Conservation (phyloP, 164 flowering plant species). For the Vitis rupestris region DNA sequence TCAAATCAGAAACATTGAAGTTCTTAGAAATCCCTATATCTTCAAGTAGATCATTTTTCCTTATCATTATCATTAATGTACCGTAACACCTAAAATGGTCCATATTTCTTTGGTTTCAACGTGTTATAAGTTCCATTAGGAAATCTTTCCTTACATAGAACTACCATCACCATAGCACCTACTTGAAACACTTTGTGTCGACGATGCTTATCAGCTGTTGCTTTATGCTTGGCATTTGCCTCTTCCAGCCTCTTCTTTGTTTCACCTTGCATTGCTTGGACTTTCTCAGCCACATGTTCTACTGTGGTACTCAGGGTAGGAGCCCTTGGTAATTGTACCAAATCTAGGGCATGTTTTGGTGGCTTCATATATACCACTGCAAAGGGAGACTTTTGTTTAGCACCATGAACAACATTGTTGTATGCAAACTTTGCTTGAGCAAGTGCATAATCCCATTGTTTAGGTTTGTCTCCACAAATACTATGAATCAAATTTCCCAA, state of each 20-base stretch:
- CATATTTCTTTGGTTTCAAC: background rate
- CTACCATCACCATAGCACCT: constrained; percentile 9
- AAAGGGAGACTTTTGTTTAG: constrained; percentile 1
- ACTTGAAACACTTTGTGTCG: background rate
- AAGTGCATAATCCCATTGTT: background rate
- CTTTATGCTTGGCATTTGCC: background rate
- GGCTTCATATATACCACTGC: background rate
- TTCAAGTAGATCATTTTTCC: background rate
- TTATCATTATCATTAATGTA: background rate
- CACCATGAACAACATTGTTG: background rate
- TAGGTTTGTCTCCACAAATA: background rate
- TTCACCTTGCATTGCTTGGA: background rate
- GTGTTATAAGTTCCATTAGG: background rate
- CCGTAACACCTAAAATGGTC: background rate
- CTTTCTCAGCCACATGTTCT: background rate
- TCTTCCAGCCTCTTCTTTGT: background rate
- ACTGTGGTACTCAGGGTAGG: background rate
- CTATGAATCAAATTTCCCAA: constrained; percentile 2
- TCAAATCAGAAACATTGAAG: background rate
- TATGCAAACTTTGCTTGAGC: constrained; percentile 4
- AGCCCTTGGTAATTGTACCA: background rate
- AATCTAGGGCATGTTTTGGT: constrained; percentile 6
- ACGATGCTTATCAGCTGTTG: constrained; percentile 1
- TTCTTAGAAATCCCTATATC: background rate
- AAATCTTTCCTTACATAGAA: constrained; percentile 6